Evolutionary conservation across 2,329 filamentous ascomycete species (phyloP).

Genomic region (Hypoxylon sp.): DNA sequence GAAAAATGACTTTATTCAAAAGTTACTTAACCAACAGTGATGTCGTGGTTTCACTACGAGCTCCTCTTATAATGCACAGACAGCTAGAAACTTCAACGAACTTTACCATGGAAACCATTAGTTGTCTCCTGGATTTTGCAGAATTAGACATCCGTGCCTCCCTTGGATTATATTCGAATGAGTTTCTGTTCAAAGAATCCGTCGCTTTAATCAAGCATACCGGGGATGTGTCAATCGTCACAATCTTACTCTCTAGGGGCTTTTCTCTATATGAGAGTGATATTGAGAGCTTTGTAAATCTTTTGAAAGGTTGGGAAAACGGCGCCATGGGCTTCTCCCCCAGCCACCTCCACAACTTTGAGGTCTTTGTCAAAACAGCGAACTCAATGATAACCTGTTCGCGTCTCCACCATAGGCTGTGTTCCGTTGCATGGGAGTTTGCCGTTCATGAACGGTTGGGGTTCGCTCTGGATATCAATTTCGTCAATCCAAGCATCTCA

Average conservation of each 20-base stretch:
- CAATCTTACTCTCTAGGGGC: not conserved
- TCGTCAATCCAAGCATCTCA: constrained; percentile 7
- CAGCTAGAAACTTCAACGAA: too few relatives aligned
- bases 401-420: constrained; percentile 1
- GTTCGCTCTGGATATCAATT: constrained; percentile 1
- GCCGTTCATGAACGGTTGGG: not conserved
- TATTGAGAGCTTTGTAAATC: not conserved
- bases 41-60: too few relatives aligned
- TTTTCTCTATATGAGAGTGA: not conserved
- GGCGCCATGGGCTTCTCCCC: too few relatives aligned
- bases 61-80: too few relatives aligned
- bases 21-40: too few relatives aligned
- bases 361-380: not conserved
- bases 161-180: too few relatives aligned
- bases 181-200: too few relatives aligned
- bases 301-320: too few relatives aligned
- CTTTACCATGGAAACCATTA: too few relatives aligned
- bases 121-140: too few relatives aligned
- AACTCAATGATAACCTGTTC: constrained; percentile 10
- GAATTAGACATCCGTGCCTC: too few relatives aligned
- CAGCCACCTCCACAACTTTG: too few relatives aligned
- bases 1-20: not conserved
- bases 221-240: not conserved
- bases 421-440: not conserved
- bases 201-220: accelerated